phyloP scores from a whole-genome alignment of 257 asterid species.

The Salvia hispanica region DNA sequence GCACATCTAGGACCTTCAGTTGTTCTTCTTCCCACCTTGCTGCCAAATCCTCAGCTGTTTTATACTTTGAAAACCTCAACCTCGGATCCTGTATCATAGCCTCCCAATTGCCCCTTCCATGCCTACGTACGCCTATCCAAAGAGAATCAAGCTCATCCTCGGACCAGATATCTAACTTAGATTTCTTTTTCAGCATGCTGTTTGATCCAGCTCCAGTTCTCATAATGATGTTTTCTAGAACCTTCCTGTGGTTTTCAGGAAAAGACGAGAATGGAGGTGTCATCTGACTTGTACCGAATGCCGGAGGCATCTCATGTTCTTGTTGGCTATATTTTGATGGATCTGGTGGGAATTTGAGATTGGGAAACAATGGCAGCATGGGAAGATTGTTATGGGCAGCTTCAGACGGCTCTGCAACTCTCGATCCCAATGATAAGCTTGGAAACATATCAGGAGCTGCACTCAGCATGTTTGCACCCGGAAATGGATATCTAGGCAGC shows the following conservation, averaged over 20 bases:
- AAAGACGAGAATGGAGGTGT: conserved; percentile 61
- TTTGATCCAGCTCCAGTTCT: conserved; percentile 77
- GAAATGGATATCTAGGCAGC: conserved; percentile 66
- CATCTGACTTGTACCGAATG: conserved; percentile 58
- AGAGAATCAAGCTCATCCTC: conserved; percentile 96
- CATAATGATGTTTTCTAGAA: conserved; percentile 71
- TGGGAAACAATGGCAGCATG: conserved; percentile 67
- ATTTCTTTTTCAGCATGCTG: conserved; percentile 49
- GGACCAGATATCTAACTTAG: conserved; percentile 73
- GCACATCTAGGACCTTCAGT: conserved; percentile 68
- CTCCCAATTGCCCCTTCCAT: conserved; percentile 93
- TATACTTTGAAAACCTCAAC: conserved; percentile 77
- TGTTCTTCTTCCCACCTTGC: conserved; percentile 94
- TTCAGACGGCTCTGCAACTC: conserved; percentile 50
- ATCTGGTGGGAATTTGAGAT: conserved; percentile 62
- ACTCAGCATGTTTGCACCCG: conserved; percentile 46
- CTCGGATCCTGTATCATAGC: conserved; percentile 80
- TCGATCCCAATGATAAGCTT: conserved; percentile 76
- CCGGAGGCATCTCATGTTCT: conserved; percentile 59
- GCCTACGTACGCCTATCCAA: conserved; percentile 96
- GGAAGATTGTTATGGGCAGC: conserved; percentile 47
- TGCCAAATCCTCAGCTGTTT: conserved; percentile 70
- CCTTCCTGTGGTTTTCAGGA: conserved; percentile 86
- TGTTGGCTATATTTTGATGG: conserved; percentile 53
- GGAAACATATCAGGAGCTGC: conserved; percentile 65